phyloP scores from a whole-genome alignment of 192 early-diverging fungal species.

The Coemansia sp. region DNA sequence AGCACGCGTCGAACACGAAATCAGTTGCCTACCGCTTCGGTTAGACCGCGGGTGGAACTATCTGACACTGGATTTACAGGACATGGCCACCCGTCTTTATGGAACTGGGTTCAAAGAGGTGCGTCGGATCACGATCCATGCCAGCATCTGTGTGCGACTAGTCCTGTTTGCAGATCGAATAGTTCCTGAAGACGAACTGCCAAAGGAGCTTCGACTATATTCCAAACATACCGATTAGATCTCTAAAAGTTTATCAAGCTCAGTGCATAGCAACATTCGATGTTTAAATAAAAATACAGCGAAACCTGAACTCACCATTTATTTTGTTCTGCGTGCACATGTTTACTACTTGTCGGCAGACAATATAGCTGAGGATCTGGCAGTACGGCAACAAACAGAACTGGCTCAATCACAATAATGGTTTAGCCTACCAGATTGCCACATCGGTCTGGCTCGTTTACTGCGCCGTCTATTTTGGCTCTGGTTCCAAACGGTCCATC shows the following conservation, averaged over 20 bases:
- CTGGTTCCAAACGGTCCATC: background rate
- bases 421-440: background rate
- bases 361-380: background rate
- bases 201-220: conserved; percentile 86
- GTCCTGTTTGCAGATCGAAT: conserved; percentile 91
- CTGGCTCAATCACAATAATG: background rate
- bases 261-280: background rate
- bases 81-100: conserved; percentile 84
- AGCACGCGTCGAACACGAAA: conserved; percentile 48
- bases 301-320: background rate
- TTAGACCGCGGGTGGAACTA: conserved; percentile 97
- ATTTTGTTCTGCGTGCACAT: background rate
- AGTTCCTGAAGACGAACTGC: conserved; percentile 88
- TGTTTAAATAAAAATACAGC: background rate
- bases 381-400: background rate
- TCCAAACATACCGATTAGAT: background rate
- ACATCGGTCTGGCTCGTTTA: background rate
- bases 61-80: conserved; percentile 84
- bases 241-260: too few relatives aligned
- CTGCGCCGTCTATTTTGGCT: background rate
- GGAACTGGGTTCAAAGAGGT: conserved; percentile 89
- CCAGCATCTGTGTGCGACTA: conserved; percentile 83
- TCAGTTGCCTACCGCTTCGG: conserved; percentile 90
- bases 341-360: background rate
- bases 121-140: conserved; percentile 84